These are phyloP conservation scores for Brachypodium distachyon DNA, from an alignment of 202 grass and related monocot species.

Conservation along the genomic window DNA sequence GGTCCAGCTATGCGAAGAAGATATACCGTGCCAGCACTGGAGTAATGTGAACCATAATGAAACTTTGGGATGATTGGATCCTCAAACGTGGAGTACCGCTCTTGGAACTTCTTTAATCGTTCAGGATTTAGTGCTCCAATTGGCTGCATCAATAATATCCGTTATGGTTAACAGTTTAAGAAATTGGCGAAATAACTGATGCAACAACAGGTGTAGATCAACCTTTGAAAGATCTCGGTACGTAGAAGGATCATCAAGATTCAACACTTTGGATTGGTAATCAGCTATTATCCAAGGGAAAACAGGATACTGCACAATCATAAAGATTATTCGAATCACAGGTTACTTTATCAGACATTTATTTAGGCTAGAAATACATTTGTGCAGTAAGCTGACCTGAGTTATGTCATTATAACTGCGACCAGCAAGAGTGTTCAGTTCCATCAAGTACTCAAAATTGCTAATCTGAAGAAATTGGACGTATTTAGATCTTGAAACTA, in stretches of 20 bases:
- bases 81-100: constrained; percentile 93
- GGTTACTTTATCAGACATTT: not conserved
- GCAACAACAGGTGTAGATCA: constrained; percentile 5
- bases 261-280: constrained; percentile 67
- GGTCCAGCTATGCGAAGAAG: constrained; percentile 27
- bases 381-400: constrained; percentile 29
- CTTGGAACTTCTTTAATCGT: constrained; percentile 92
- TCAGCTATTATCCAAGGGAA: constrained; percentile 95
- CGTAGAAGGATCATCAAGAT: constrained; percentile 71
- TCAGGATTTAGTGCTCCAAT: constrained; percentile 85
- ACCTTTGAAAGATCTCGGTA: constrained; percentile 99
- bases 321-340: constrained; percentile 10
- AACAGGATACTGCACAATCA: constrained; percentile 86
- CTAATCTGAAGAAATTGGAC: constrained; percentile 60
- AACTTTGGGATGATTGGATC: constrained; percentile 98
- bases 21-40: constrained; percentile 94
- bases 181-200: not conserved
- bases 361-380: not conserved
- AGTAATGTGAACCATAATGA: constrained; percentile 98
- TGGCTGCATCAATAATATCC: constrained; percentile 67
- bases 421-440: constrained; percentile 92
- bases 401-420: constrained; percentile 99
- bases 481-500: constrained; percentile 11
- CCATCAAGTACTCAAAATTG: constrained; percentile 99
- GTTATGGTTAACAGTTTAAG: not conserved